Base-by-base conservation (phyloP, 805 yeast species). In the Yamadazyma ubonensis region DNA sequence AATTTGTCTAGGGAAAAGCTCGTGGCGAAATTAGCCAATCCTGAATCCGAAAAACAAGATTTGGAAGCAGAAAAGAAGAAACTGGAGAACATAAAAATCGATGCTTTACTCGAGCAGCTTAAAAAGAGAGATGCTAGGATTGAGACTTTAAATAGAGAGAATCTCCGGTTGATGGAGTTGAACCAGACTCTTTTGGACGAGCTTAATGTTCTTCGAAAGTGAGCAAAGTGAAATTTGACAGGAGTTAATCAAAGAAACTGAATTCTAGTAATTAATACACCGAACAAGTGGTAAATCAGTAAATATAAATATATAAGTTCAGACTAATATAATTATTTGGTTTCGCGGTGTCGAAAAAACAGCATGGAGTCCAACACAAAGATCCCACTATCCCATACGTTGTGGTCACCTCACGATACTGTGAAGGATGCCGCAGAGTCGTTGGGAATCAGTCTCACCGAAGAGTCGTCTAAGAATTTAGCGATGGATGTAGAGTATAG, bases 401-500 rank as follows among this genome's bases (percentile, higher is more conserved):
- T 93, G 44, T 91, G 98, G 99, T 90, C 98, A 7, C 97, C 98
- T 6, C 82, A 86, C 44, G 98, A 93, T 60, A 93, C 99, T 0
- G 96, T 95, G 20, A 85, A 83, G 54, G 99, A 93, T 68, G 96
- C 87, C 11, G 96, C 97, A 0, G 99, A 93, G 57, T 77, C 88
- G 2, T 69, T 93, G 8, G 99, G 99, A 1, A 73, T 93, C 26
- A 79, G 69, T 42, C 68, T 93, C 34, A 86, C 87, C 22, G 98
- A 91, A 39, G 99, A 95, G 44, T 96, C 91, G 2, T 85, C 96
- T 34, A 86, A 88, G 56, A 87, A 93, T 46, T 68, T 93, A 45
- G 98, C 99, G 5, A 93, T 93, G 99, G 99, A 93, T 59, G 95
- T 93, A n/a, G 99, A 93, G 65, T 93, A 95, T 60, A 77, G 99